Evolutionary conservation across 2,329 filamentous ascomycete genomes (phyloP).

Genomic region (Achaetomium macrosporum): DNA sequence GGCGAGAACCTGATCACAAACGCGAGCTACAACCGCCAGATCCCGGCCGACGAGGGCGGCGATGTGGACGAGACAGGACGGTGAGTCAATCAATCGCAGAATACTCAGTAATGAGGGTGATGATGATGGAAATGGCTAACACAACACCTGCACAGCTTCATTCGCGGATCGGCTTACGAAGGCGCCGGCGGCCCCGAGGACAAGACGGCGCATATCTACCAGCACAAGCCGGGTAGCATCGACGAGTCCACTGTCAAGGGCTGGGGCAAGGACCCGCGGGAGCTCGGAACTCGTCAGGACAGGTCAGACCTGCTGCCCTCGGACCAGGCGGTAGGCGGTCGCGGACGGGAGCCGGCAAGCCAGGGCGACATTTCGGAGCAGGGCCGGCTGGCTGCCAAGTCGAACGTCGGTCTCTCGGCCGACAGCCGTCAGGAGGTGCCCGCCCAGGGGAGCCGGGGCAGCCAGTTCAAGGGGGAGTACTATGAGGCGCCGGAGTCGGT

Average conservation of each 20-base stretch:
- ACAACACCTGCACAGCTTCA: slow-evolving; percentile 33
- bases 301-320: slow-evolving; percentile 11
- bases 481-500: slow-evolving; percentile 38
- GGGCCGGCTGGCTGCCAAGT: slow-evolving; percentile 34
- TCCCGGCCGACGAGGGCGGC: slow-evolving; percentile 41
- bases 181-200: slow-evolving; percentile 39
- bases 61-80: slow-evolving; percentile 39
- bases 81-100: slow-evolving; percentile 28
- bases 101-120: not conserved
- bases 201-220: slow-evolving; percentile 28
- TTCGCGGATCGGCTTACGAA: slow-evolving; percentile 39
- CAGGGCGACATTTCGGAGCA: slow-evolving; percentile 28
- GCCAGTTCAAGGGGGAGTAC: slow-evolving; percentile 36
- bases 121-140: not conserved
- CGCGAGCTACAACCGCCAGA: slow-evolving; percentile 40
- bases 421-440: slow-evolving; percentile 29
- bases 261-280: slow-evolving; percentile 9
- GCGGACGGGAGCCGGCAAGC: slow-evolving; percentile 5
- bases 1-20: slow-evolving; percentile 42
- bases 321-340: slow-evolving; percentile 24
- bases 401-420: slow-evolving; percentile 33
- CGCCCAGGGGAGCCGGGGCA: slow-evolving; percentile 25
- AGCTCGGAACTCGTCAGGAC: slow-evolving; percentile 2
- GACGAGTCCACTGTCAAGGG: slow-evolving; percentile 15
- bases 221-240: slow-evolving; percentile 12